Evolutionary conservation across 192 early-diverging fungal species (phyloP).

Genomic region (Piromyces finnis): DNA sequence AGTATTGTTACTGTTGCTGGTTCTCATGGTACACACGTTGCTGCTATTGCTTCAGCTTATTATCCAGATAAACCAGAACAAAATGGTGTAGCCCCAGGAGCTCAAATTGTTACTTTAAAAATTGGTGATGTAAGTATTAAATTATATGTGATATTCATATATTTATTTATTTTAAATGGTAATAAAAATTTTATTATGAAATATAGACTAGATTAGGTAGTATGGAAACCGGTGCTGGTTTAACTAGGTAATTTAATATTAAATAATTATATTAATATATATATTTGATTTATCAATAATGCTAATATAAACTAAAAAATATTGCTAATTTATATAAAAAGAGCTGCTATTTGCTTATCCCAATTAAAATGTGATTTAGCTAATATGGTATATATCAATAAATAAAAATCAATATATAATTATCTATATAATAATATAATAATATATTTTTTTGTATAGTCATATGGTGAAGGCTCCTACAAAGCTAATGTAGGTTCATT

Average conservation of each 20-base stretch:
- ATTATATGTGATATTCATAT: neutral
- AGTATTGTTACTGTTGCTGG: constrained; percentile 68
- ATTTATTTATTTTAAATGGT: too few relatives aligned
- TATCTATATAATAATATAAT: too few relatives aligned
- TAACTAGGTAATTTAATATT: constrained; percentile 44
- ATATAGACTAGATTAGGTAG: constrained; percentile 12
- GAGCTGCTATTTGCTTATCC: neutral
- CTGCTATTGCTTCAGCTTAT: constrained; percentile 78
- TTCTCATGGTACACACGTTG: constrained; percentile 88
- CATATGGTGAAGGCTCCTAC: constrained; percentile 63
- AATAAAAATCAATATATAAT: too few relatives aligned
- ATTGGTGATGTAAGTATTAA: constrained; percentile 65
- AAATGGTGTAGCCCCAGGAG: constrained; percentile 90
- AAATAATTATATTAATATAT: constrained; percentile 50
- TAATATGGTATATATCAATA: neutral
- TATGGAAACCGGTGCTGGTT: constrained; percentile 67
- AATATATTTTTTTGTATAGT: constrained; percentile 1
- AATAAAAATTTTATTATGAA: neutral
- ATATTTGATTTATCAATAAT: constrained; percentile 21
- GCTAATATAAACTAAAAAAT: neutral
- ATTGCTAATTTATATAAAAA: neutral
- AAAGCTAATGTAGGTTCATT: constrained; percentile 61
- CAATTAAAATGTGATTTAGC: neutral
- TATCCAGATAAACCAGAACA: constrained; percentile 64
- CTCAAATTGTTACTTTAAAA: constrained; percentile 80